phyloP scores from a whole-genome alignment of 805 yeast species.

The Metschnikowia borealis region DNA sequence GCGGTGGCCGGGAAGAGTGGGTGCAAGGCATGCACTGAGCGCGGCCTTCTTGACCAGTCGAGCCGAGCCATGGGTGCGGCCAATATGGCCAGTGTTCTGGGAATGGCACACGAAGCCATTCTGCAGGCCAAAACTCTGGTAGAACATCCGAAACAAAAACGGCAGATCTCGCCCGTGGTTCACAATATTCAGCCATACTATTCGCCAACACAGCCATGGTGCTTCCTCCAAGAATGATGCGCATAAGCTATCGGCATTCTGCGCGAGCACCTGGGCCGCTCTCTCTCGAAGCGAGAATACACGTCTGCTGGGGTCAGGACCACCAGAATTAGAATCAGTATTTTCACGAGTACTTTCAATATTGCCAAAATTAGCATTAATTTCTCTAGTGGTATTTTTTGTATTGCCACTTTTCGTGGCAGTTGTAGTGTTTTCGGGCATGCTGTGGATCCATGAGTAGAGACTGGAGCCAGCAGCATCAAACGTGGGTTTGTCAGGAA shows the following conservation, averaged over 20 bases:
- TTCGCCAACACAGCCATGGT: slow-evolving; percentile 27
- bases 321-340: background rate
- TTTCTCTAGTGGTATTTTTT: too few species aligned
- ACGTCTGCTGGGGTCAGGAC: background rate
- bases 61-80: background rate
- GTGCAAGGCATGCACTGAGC: slow-evolving; percentile 14
- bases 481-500: slow-evolving; percentile 9
- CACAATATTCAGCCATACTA: slow-evolving; percentile 32
- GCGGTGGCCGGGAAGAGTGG: slow-evolving; percentile 24
- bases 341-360: background rate
- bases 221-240: slow-evolving; percentile 20
- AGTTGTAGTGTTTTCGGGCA: background rate
- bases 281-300: slow-evolving; percentile 10
- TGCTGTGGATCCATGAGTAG: slow-evolving; percentile 16
- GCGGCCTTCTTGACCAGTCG: slow-evolving; percentile 8
- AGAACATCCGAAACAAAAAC: slow-evolving; percentile 26
- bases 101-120: slow-evolving; percentile 25
- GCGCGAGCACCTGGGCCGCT: slow-evolving; percentile 30
- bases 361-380: too few species aligned
- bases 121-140: slow-evolving; percentile 17
- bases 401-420: too few species aligned
- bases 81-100: background rate
- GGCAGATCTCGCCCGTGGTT: slow-evolving; percentile 27
- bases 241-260: slow-evolving; percentile 22
- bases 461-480: slow-evolving; percentile 15